Base-by-base conservation (phyloP, 306 rosid species). In the Rubus idaeus region DNA sequence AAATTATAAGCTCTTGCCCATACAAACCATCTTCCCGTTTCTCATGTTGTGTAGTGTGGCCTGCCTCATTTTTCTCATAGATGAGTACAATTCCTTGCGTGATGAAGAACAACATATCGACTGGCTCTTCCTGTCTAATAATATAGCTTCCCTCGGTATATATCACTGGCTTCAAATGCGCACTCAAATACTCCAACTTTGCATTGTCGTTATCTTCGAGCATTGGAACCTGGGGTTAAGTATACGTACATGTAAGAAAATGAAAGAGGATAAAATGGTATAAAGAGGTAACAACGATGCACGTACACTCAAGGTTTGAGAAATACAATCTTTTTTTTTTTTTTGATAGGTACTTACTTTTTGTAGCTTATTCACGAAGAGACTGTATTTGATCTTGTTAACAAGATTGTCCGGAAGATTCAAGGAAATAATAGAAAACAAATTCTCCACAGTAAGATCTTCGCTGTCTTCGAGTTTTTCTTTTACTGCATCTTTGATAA, bases 111-210 rank as follows among this genome's bases (percentile, higher is more conserved):
- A 69, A 12, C 21, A 13, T 21, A 14, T 69, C 73, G 6, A 26
- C 21, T 46, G 73, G 73, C 13, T 69, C 42, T 30, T 57, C 73
- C 4, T 69, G 14, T 23, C 21, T 57, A 69, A 69, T 46, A 47
- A 68, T 68, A 23, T 13, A 47, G 42, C 23, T 47, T 8, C 57
- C 57, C 3, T 8, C 11, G 0, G 6, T 0, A 46, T 47, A 47
- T 0, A 3, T 13, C 0, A 23, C 21, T 13, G 12, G 57, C n/a
- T 69, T 12, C 13, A 46, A 56, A 14, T 69, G 0, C 42, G 3
- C 0, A 51, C 50, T 12, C 2, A 68, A 23, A 6, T 5, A 6
- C 16, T 68, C 3, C 56, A 68, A 68, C 56, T 14, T 16, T 51
- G 0, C 2, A 1, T 0, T 5, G 10, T 40, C 35, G 1, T 6